Evolutionary conservation across 257 asterid genomes (phyloP), one percentile per base, ranked within the genome.

Genomic region (Thymus quinquecostatus): DNA sequence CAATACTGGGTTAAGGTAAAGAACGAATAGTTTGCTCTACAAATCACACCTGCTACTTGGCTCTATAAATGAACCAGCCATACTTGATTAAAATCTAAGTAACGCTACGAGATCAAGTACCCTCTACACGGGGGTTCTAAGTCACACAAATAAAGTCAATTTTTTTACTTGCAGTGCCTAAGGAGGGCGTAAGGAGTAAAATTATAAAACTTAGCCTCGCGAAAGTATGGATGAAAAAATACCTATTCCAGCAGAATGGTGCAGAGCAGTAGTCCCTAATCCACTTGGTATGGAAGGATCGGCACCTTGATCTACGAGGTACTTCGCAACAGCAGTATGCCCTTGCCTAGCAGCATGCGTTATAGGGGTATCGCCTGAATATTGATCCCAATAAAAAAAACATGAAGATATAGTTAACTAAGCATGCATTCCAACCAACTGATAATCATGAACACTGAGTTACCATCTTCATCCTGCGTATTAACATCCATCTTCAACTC

Each of bases 201-300:
- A 43, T 41, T 34, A 13, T 29, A 33, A 53, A 56, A 13, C 40
- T 53, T 45, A 6, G 58, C 58, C 41, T 66, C 40, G 41, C 44
- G 66, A 45, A 63, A 48, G 32, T 70, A 63, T 55, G 28, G 41
- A 38, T 38, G 41, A 38, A 1, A 38, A 7, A 38, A 44, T 69
- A 94, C 99, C 99, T 78, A 76, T 83, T 82, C 96, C 97, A 0
- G 97, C 95, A 60, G 96, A 55, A 74, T 89, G 96, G 82, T 95
- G 99, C 82, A 95, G 72, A 70, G 97, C 96, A 45, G 95, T 89
- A 56, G 89, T 78, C 73, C 98, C 99, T 71, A 89, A 61, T 71
- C 83, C 94, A 81, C 99, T 95, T 6, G 98, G 84, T 83, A 83
- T 86, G 60, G 94, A 77, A 68, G 96, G 90, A 84, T 95, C 86